Evolutionary conservation across 179 eudicot species (phyloP), one percentile per base, ranked within the genome.

Genomic region (Nepenthes alata): DNA sequence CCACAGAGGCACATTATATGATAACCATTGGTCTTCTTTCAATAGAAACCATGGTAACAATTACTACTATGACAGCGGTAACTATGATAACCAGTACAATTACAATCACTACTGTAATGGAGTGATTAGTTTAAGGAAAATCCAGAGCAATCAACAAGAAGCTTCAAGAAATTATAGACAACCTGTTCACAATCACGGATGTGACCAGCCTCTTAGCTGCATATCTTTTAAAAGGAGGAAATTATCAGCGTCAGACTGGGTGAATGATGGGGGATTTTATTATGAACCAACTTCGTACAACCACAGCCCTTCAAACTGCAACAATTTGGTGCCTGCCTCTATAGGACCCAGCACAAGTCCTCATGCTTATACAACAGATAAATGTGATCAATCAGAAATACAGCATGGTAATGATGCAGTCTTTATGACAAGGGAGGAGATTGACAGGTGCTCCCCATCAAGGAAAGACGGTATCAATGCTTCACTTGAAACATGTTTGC

Each of bases 401-500:
- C 97, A 87, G 73, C 81, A 77, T 67, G 88, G 77, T 47, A 68
- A 70, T 37, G 81, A 83, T 64, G 58, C 61, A 55, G 73, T 69
- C 16, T 83, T 93, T 67, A 72, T 89, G 80, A 83, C 98, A 11
- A 83, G 79, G 72, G 93, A 83, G 59, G 87, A 93, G 71, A 89
- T 93, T 44, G 98, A 93, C 67, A 86, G 78, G 59, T 74, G 84
- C 68, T 93, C 98, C 47, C 98, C 98, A 2, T 93, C 98, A 6
- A 89, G 98, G 78, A 93, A 89, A 80, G 97, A 93, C 75, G 98
- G 98, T 38, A 93, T 93, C 67, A 89, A 93, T 79, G 82, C 74
- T 4, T 61, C 82, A 72, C 84, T 76, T 38, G 98, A 93, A 76
- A 75, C 85, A 0, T 84, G 78, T 47, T 64, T 93, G 84, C 81